Conservation (phyloP, 2,329 filamentous ascomycete genomes). For the Aspergillus flavus region DNA sequence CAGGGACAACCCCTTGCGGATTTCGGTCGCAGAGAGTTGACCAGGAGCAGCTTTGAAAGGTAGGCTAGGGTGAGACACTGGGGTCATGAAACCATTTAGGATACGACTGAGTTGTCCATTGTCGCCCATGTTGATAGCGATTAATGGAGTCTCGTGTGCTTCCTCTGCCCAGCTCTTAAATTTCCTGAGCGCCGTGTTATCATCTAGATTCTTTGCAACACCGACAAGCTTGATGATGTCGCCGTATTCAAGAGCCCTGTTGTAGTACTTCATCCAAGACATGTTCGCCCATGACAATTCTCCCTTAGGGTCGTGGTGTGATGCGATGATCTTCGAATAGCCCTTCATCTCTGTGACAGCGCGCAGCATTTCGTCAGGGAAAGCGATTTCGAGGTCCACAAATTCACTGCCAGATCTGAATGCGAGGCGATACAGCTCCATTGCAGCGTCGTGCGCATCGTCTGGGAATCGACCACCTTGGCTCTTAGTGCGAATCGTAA, state of each 20-base stretch:
- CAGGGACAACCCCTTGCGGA: conserved; percentile 74
- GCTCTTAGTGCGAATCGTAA: conserved; percentile 81
- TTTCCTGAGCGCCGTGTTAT: conserved; percentile 81
- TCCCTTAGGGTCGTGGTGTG: conserved; percentile 85
- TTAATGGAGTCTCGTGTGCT: conserved; percentile 78
- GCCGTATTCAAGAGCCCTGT: conserved; percentile 83
- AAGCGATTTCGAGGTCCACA: conserved; percentile 87
- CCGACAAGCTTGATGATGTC: conserved; percentile 95
- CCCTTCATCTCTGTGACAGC: conserved; percentile 69
- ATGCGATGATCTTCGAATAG: conserved; percentile 83
- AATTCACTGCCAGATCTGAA: conserved; percentile 87
- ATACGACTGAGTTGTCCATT: conserved; percentile 87
- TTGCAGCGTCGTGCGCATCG: conserved; percentile 67
- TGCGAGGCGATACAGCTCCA: conserved; percentile 75
- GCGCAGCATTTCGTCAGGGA: conserved; percentile 74
- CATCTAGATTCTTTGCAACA: conserved; percentile 71
- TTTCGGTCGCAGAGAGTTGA: conserved; percentile 87
- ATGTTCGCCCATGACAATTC: conserved; percentile 85
- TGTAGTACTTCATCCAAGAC: conserved; percentile 90
- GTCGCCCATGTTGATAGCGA: conserved; percentile 93
- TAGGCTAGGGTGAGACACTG: conserved; percentile 85
- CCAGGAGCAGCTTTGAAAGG: conserved; percentile 93
- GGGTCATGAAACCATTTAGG: conserved; percentile 89
- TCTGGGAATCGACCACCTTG: conserved; percentile 92
- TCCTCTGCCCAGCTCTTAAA: conserved; percentile 78